Conservation (phyloP, 2,329 filamentous ascomycete genomes). For the Graphiopsis chlorocephala region DNA sequence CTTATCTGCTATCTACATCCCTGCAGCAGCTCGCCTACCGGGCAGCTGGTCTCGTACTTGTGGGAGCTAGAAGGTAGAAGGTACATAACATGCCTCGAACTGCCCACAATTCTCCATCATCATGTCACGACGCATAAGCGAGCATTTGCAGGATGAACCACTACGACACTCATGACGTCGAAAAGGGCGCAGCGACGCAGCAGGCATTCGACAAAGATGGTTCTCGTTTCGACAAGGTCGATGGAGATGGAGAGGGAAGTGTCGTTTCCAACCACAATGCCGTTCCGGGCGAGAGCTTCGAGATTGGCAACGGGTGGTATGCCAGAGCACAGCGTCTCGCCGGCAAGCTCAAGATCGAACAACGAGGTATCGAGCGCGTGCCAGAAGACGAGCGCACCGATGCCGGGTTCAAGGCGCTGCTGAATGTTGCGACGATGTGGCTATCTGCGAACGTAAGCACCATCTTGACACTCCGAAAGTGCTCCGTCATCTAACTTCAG, state of each 20-base stretch:
- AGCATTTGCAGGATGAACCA: background rate
- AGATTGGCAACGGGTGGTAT: slow-evolving; percentile 54
- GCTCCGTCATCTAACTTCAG: background rate
- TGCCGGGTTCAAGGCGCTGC: slow-evolving; percentile 50
- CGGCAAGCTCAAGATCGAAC: slow-evolving; percentile 65
- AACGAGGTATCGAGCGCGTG: slow-evolving; percentile 73
- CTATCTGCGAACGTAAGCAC: slow-evolving; percentile 60
- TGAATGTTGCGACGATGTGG: slow-evolving; percentile 73
- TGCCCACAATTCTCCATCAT: background rate
- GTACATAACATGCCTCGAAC: background rate
- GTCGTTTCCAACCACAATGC: slow-evolving; percentile 32
- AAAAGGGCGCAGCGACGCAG: background rate
- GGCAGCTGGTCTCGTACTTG: background rate
- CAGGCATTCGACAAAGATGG: background rate
- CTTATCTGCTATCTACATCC: background rate
- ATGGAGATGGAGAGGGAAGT: background rate
- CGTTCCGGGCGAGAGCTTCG: slow-evolving; percentile 59
- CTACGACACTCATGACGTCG: slow-evolving; percentile 4
- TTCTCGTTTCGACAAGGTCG: background rate
- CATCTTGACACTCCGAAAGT: background rate
- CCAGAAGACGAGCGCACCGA: slow-evolving; percentile 67
- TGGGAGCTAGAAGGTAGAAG: no score
- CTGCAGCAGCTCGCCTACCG: background rate
- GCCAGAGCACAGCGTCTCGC: slow-evolving; percentile 62
- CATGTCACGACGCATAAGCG: background rate